phyloP scores from a whole-genome alignment of 2,329 filamentous ascomycete genomes.

The Parasarocladium wereldwijsianum region DNA sequence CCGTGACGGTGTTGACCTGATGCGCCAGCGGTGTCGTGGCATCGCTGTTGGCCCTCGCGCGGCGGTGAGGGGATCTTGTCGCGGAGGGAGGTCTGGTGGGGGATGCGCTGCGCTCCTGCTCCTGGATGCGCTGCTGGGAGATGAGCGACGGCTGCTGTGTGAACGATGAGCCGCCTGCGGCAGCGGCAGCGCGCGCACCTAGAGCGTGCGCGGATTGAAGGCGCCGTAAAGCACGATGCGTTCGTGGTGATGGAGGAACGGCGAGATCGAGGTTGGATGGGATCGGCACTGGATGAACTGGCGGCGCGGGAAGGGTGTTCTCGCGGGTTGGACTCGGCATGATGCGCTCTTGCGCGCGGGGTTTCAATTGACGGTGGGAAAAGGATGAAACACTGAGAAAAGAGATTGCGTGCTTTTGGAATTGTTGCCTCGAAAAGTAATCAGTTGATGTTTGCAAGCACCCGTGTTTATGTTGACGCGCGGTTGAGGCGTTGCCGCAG shows the following conservation, averaged over 20 bases:
- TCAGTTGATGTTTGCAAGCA: no score
- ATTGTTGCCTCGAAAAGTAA: no score
- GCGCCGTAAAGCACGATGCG: slow-evolving; percentile 53
- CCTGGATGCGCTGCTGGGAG: slow-evolving; percentile 42
- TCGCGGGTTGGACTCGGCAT: slow-evolving; percentile 6
- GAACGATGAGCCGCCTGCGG: slow-evolving; percentile 6
- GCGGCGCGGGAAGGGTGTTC: slow-evolving; percentile 1
- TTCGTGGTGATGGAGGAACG: slow-evolving; percentile 45
- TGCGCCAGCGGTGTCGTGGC: slow-evolving; percentile 29
- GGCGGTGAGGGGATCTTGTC: slow-evolving; percentile 32
- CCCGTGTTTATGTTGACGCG: no score
- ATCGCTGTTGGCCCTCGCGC: slow-evolving; percentile 58
- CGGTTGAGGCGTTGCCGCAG: no score
- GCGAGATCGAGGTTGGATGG: slow-evolving; percentile 28
- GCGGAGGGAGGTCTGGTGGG: slow-evolving; percentile 8
- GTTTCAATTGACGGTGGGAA: no score
- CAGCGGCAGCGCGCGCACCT: slow-evolving; percentile 32
- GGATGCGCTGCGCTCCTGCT: slow-evolving; percentile 22
- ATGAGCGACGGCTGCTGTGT: slow-evolving; percentile 36
- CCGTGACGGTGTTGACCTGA: slow-evolving; percentile 20
- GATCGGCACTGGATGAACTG: not conserved
- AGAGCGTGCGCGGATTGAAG: slow-evolving; percentile 64
- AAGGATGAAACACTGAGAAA: no score
- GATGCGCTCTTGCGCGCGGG: no score
- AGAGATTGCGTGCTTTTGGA: no score